A percentile compares a stretch with the other conserved stretches of the same genome.
phyloP scores from a whole-genome alignment of 169 alveolate genomes.

The Eimeria sp. region DNA sequence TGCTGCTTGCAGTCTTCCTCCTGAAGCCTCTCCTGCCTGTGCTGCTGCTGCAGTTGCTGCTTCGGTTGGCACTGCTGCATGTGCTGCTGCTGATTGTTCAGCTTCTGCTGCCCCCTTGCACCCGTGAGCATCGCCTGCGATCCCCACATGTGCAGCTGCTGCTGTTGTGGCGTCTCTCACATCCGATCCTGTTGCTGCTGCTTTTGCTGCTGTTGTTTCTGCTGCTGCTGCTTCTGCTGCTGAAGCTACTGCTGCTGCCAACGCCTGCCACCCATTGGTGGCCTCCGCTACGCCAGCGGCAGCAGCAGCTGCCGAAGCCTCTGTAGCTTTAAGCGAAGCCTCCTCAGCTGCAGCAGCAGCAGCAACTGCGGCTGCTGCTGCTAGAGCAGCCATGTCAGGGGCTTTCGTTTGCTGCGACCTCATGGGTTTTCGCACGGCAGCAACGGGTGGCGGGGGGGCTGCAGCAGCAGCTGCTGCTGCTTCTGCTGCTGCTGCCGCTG shows the following conservation, averaged over 20 bases:
- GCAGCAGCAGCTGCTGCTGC: slow-evolving; percentile 25
- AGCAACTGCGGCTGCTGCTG: slow-evolving; percentile 50
- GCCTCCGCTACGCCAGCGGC: slow-evolving; percentile 16
- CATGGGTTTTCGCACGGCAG: slow-evolving; percentile 5
- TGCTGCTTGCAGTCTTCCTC: slow-evolving; percentile 26
- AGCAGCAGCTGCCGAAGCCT: slow-evolving; percentile 50
- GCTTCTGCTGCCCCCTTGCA: background rate
- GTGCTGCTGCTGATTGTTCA: background rate
- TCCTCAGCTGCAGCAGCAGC: slow-evolving; percentile 58
- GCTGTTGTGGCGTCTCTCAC: background rate
- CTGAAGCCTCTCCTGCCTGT: background rate
- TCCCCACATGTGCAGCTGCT: background rate
- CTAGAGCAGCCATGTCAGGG: slow-evolving; percentile 19
- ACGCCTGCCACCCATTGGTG: slow-evolving; percentile 18
- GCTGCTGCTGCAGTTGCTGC: slow-evolving; percentile 12
- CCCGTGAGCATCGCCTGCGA: background rate
- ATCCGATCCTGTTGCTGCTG: background rate
- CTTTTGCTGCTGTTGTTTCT: background rate
- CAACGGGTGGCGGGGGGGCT: slow-evolving; percentile 9
- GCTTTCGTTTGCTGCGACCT: slow-evolving; percentile 7
- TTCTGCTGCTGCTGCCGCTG: slow-evolving; percentile 38
- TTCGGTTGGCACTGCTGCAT: background rate
- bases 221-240: slow-evolving; percentile 10
- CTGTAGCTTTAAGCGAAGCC: slow-evolving; percentile 37
- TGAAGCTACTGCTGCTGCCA: background rate